Evolutionary conservation across 441 rosid genomes (phyloP).

Genomic region (Melastoma candidum): DNA sequence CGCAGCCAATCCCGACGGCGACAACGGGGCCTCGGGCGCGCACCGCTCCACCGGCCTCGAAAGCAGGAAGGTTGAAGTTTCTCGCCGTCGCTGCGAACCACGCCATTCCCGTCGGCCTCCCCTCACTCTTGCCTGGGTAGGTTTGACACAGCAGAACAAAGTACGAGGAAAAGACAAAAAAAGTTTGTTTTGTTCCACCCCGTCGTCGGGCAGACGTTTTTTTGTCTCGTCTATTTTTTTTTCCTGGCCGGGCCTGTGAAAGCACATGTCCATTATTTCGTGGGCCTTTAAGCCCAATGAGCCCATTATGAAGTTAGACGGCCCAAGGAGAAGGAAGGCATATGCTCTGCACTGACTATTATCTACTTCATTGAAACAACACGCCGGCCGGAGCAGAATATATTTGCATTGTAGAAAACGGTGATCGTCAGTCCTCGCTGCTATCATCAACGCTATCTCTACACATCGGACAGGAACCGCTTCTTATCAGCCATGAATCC

Average conservation of each 20-base stretch:
- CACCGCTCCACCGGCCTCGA: conserved; percentile 29
- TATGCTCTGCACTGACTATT: too few relatives aligned
- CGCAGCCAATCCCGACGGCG: conserved; percentile 42
- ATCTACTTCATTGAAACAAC: too few relatives aligned
- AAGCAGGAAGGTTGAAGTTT: conserved; percentile 28
- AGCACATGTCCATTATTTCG: too few relatives aligned
- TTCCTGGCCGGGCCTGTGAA: too few relatives aligned
- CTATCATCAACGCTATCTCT: conserved; percentile 27
- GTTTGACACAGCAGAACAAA: background rate
- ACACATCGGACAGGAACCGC: conserved; percentile 66
- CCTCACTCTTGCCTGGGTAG: background rate
- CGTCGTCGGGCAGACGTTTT: background rate
- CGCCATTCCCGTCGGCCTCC: conserved; percentile 23
- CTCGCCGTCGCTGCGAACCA: conserved; percentile 41
- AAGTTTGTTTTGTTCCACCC: background rate
- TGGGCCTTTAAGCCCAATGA: too few relatives aligned
- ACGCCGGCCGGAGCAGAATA: too few relatives aligned
- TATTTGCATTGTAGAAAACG: too few relatives aligned
- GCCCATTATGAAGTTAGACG: too few relatives aligned
- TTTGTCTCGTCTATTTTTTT: background rate
- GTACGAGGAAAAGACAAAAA: background rate
- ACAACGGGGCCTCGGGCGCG: conserved; percentile 28
- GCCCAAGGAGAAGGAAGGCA: too few relatives aligned
- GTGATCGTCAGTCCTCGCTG: background rate
- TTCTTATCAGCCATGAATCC: conserved; percentile 48